These are phyloP conservation scores for Candida maesae DNA, from an alignment of 805 yeast genomes.

Conservation along the genomic window DNA sequence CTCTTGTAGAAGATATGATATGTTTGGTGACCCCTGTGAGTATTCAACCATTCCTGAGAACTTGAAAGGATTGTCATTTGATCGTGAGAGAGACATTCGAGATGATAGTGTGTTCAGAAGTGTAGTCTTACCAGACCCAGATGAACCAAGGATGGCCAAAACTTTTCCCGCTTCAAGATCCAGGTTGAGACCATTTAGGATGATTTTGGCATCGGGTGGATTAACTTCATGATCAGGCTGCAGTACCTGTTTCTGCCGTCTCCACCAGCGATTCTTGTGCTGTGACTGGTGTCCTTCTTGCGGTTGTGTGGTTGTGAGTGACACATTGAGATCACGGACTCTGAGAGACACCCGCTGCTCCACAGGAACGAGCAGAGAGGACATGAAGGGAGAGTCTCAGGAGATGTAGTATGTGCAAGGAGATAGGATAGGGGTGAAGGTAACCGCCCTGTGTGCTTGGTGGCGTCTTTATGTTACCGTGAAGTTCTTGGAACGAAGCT, in stretches of 20 bases:
- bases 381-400: no score
- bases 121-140: constrained; percentile 86
- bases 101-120: constrained; percentile 63
- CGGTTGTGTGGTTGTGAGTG: no score
- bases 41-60: constrained; percentile 41
- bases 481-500: no score
- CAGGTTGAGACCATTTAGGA: neutral
- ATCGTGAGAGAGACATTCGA: constrained; percentile 25
- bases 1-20: constrained; percentile 69
- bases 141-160: constrained; percentile 54
- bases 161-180: neutral
- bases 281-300: no score
- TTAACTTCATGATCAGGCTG: neutral
- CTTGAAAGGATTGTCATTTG: constrained; percentile 28
- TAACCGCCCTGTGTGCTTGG: no score
- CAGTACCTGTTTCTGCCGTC: neutral
- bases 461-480: no score
- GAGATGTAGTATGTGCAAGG: no score
- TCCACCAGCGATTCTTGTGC: neutral
- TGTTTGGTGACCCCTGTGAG: constrained; percentile 24
- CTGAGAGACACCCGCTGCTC: constrained; percentile 9
- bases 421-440: no score
- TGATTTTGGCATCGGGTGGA: neutral
- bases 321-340: constrained; percentile 14
- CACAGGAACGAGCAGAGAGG: constrained; percentile 5